Conservation (phyloP, 768 basidiomycete genomes). For the Chiua virens region DNA sequence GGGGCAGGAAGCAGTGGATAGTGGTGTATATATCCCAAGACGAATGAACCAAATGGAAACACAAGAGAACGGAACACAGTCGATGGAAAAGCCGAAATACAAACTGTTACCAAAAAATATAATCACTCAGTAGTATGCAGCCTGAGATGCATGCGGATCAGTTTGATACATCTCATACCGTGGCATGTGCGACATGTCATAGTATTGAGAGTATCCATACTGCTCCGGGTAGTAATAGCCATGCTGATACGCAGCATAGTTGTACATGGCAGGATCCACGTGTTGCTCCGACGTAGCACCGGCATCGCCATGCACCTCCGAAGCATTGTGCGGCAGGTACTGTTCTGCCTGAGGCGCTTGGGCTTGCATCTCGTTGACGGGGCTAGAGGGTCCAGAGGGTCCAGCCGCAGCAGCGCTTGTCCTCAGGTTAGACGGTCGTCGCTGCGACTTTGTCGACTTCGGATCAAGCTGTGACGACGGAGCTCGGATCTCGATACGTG, state of each 20-base stretch:
- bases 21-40: constrained; percentile 20
- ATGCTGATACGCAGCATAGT: constrained; percentile 55
- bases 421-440: constrained; percentile 44
- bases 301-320: constrained; percentile 17
- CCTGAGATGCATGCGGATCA: constrained; percentile 48
- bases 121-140: constrained; percentile 57
- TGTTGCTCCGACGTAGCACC: constrained; percentile 24
- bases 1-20: constrained; percentile 11
- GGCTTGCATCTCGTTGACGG: constrained; percentile 14
- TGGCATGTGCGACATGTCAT: constrained; percentile 65
- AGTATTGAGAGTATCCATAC: constrained; percentile 64
- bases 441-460: constrained; percentile 23
- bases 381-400: constrained; percentile 37
- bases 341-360: constrained; percentile 10
- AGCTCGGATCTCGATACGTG: constrained; percentile 74
- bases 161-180: constrained; percentile 68
- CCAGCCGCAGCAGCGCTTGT: constrained; percentile 53
- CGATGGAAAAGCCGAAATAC: constrained; percentile 13
- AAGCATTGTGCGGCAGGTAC: constrained; percentile 9
- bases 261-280: constrained; percentile 44
- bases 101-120: constrained; percentile 1
- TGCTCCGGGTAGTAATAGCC: constrained; percentile 72
- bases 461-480: constrained; percentile 37
- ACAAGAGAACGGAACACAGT: neutral
- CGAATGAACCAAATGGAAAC: constrained; percentile 20